phyloP scores from a whole-genome alignment of 2,329 filamentous ascomycete species.

The Aspergillus brasiliensis region DNA sequence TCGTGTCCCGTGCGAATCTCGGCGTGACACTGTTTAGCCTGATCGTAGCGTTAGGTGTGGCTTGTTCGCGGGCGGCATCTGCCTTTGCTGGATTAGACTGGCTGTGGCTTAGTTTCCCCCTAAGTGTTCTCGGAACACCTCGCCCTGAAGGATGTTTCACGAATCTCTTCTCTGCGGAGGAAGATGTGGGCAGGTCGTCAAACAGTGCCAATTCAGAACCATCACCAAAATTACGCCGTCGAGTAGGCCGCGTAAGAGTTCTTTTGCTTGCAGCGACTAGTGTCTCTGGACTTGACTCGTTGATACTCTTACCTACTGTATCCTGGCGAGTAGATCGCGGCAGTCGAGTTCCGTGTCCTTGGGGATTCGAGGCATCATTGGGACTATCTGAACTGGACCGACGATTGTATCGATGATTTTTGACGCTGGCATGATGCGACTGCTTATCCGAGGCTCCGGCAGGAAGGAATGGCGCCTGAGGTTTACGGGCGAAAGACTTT shows the following conservation, averaged over 20 bases:
- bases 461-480: constrained; percentile 74
- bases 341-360: constrained; percentile 46
- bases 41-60: constrained; percentile 59
- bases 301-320: constrained; percentile 49
- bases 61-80: constrained; percentile 53
- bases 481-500: constrained; percentile 55
- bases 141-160: constrained; percentile 75
- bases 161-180: constrained; percentile 76
- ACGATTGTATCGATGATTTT: constrained; percentile 69
- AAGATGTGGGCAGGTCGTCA: constrained; percentile 90
- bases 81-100: constrained; percentile 34
- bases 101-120: constrained; percentile 52
- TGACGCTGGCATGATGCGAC: constrained; percentile 76
- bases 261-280: constrained; percentile 63
- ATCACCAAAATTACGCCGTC: constrained; percentile 78
- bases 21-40: constrained; percentile 56
- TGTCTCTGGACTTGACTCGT: constrained; percentile 53
- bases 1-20: constrained; percentile 67
- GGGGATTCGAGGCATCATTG: constrained; percentile 48
- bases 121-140: constrained; percentile 66
- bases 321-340: constrained; percentile 49
- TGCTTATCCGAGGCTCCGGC: constrained; percentile 72
- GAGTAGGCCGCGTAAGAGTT: constrained; percentile 72
- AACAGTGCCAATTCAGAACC: constrained; percentile 91
- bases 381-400: constrained; percentile 80